Percentiles rank a stretch among this genome's conserved stretches.
Evolutionary conservation across 129 eudicot species (phyloP).

Genomic region (Pittosporum tobira): DNA sequence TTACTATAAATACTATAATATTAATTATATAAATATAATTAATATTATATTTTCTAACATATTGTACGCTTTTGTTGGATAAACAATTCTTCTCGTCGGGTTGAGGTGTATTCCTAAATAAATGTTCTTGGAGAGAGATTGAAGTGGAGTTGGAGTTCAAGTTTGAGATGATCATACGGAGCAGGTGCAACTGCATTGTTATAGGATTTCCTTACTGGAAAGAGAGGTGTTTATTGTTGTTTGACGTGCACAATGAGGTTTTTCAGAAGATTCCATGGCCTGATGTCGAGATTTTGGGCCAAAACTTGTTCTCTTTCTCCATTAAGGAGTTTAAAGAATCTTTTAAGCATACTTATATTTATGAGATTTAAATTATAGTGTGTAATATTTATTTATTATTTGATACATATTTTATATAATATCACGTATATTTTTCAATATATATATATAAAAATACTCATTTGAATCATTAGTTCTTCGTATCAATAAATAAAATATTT

Average conservation of each 20-base stretch:
- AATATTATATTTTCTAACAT: too few relatives aligned
- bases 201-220: constrained; percentile 1
- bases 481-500: too few relatives aligned
- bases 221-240: not conserved
- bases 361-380: too few relatives aligned
- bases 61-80: not conserved
- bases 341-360: too few relatives aligned
- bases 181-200: not conserved
- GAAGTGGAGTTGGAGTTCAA: constrained; percentile 3
- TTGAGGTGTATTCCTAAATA: constrained; percentile 7
- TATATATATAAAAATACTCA: too few relatives aligned
- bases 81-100: not conserved
- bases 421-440: too few relatives aligned
- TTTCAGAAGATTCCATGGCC: constrained; percentile 1
- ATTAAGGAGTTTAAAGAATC: constrained; percentile 1
- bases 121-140: constrained; percentile 2
- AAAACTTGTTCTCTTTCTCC: too few relatives aligned
- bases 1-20: too few relatives aligned
- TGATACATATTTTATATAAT: too few relatives aligned
- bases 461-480: too few relatives aligned
- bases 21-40: too few relatives aligned
- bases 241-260: constrained; percentile 5
- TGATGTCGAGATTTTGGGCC: not conserved
- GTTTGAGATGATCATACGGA: not conserved
- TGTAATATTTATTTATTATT: too few relatives aligned